phyloP scores from a whole-genome alignment of 2,329 filamentous ascomycete genomes.

The Lithohypha guttulata region DNA sequence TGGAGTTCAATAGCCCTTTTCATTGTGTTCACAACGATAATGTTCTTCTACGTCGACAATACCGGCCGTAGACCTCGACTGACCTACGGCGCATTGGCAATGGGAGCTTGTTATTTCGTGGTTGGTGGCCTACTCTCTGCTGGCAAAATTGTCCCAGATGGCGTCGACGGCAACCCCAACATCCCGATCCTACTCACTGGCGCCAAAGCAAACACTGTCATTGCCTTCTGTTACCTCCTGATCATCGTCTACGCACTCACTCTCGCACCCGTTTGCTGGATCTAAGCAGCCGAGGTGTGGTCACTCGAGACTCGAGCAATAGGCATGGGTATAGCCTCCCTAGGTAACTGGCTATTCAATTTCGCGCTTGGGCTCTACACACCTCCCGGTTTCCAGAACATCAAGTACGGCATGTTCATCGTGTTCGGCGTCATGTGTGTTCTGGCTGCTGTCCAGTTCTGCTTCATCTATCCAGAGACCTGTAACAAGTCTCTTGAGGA shows the following conservation, averaged over 20 bases:
- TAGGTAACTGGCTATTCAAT: constrained; percentile 49
- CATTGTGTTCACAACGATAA: constrained; percentile 24
- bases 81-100: constrained; percentile 34
- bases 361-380: constrained; percentile 51
- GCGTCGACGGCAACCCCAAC: constrained; percentile 40
- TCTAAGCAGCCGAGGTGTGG: constrained; percentile 56
- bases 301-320: constrained; percentile 50
- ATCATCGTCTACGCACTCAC: constrained; percentile 55
- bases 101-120: constrained; percentile 38
- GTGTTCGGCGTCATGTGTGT: constrained; percentile 40
- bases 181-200: constrained; percentile 44
- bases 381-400: constrained; percentile 48
- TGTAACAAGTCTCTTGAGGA: constrained; percentile 51
- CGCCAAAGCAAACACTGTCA: constrained; percentile 48
- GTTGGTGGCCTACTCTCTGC: constrained; percentile 37
- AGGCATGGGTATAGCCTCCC: constrained; percentile 45
- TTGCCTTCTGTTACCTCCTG: constrained; percentile 55
- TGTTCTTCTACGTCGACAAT: constrained; percentile 39
- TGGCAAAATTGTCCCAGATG: constrained; percentile 33
- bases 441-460: constrained; percentile 38
- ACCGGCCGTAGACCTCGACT: constrained; percentile 38
- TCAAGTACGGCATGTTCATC: constrained; percentile 45
- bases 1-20: constrained; percentile 26
- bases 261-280: constrained; percentile 47
- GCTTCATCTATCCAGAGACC: constrained; percentile 49